Base-by-base conservation (phyloP, 1,284 basidiomycete genomes). In the Cryptococcus sp. region DNA sequence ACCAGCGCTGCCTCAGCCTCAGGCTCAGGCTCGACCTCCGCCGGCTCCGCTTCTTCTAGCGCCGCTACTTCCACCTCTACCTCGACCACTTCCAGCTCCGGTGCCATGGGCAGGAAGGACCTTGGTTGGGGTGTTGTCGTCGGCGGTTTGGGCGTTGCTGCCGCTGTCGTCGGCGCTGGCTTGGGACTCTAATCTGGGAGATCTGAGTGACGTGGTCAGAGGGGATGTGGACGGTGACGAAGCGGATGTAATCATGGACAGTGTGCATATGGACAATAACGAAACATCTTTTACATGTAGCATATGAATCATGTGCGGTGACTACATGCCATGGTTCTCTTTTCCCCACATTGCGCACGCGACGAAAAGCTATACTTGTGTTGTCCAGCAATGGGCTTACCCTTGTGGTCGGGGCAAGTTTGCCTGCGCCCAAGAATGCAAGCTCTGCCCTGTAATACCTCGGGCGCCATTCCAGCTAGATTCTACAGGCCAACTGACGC, bases 1-100 rank as follows among this genome's bases (percentile, higher is more conserved):
- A 48, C 58, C 38, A 48, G 65, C 38, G 66, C 61, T 39, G 59
- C 66, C 25, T 56, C 64, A 38, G 60, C 63, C 38, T 66, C 81
- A n/a, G 59, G 59, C 39, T 54, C 69, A 16, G 47, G 51, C 10
- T 54, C 62, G 11, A 56, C 53, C 23, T 40, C 40, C 23, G 56
- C 40, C 19, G 23, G 45, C 50, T 45, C 42, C 42, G 22, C n/a
- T 22, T 45, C 42, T n/a, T n/a, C 42, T 22, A 22, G 42, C 42
- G n/a, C 42, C 4, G 42, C 57, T 31, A 49, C 53, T 22, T 42
- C 53, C 22, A 53, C 53, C 49, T 54, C 57, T 27, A 31, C 50
- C 15, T 40, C 57, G 20, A 40, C 53, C 44, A 22, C 38, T 27
- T n/a, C 51, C 41, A 52, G 25, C 22, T 38, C 47, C 22, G 45